These are phyloP conservation scores for Diaporthe batatas DNA, from an alignment of 2,329 filamentous ascomycete genomes.

Conservation along the genomic window DNA sequence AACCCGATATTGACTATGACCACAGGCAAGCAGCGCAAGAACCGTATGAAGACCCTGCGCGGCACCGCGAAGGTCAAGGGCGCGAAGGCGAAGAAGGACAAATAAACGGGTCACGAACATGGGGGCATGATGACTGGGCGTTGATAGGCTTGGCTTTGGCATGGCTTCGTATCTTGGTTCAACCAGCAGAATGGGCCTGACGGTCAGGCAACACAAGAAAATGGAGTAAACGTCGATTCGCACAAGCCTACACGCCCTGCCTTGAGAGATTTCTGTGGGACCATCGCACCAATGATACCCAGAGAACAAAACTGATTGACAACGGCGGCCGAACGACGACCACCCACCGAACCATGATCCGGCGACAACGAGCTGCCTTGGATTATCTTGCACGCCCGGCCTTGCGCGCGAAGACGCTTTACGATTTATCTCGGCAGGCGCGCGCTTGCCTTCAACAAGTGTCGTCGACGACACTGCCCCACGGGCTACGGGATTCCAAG, in stretches of 20 bases:
- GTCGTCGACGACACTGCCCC: background rate
- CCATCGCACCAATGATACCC: conserved; percentile 20
- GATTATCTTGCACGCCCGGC: background rate
- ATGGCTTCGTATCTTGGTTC: conserved; percentile 35
- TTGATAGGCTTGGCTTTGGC: conserved; percentile 32
- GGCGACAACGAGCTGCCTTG: background rate
- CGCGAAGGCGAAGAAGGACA: conserved; percentile 93
- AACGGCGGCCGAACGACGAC: conserved; percentile 7
- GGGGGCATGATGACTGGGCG: conserved; percentile 31
- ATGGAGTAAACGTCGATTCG: conserved; percentile 34
- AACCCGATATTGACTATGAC: conserved; percentile 33
- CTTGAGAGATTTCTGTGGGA: background rate
- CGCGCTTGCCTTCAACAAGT: background rate
- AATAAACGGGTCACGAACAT: conserved; percentile 69
- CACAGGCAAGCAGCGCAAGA: conserved; percentile 99
- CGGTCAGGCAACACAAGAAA: conserved; percentile 33
- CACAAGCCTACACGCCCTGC: conserved; percentile 14
- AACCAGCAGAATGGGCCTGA: conserved; percentile 28
- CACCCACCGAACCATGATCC: background rate
- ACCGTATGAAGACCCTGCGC: conserved; percentile 98
- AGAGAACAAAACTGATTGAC: conserved; percentile 9
- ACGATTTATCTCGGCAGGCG: background rate
- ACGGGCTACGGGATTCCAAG: background rate
- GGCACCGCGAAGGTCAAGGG: conserved; percentile 99
- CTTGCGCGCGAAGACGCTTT: background rate